Percentiles rank a stretch among this genome's conserved stretches.
These are phyloP conservation scores for Paracorniculantispora psalliotae DNA, from an alignment of 2,329 filamentous ascomycete genomes.

Conservation along the genomic window DNA sequence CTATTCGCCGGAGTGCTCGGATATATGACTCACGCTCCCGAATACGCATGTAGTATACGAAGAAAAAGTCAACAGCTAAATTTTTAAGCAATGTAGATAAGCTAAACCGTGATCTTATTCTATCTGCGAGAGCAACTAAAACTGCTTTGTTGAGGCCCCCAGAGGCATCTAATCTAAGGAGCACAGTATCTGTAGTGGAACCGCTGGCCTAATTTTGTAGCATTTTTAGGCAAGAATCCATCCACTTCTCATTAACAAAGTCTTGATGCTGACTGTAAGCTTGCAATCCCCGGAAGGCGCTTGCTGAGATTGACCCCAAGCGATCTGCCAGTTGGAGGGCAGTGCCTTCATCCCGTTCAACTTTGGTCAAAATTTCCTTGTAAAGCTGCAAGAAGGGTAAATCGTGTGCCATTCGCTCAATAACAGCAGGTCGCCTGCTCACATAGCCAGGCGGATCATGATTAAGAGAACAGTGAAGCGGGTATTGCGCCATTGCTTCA, in stretches of 20 bases:
- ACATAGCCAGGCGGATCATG: neutral
- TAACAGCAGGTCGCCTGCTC: neutral
- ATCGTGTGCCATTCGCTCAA: neutral
- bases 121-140: no score
- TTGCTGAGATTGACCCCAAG: neutral
- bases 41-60: no score
- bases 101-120: no score
- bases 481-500: slow-evolving; percentile 6
- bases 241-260: neutral
- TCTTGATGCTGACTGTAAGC: neutral
- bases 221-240: neutral
- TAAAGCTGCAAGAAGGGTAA: neutral
- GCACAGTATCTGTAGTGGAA: no score
- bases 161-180: no score
- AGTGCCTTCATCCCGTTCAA: neutral
- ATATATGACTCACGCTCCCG: no score
- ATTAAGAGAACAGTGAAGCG: neutral
- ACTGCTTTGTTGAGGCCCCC: no score
- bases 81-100: no score
- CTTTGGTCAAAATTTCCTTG: neutral
- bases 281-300: neutral
- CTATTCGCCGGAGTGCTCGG: no score
- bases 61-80: no score
- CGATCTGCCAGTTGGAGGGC: neutral
- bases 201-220: neutral